Base-by-base conservation (phyloP, 306 rosid genomes). In the Cajanus cajan region DNA sequence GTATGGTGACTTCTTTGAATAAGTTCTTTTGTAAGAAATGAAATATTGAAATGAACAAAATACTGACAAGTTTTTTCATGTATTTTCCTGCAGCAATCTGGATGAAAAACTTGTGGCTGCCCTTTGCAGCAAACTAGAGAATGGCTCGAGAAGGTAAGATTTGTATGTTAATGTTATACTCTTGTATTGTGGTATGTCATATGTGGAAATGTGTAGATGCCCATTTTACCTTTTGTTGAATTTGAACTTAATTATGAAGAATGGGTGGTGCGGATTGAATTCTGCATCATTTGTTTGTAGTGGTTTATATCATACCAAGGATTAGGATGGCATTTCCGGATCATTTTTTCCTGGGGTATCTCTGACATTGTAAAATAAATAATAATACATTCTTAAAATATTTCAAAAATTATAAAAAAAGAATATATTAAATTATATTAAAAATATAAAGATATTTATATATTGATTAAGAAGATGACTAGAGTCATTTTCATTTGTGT, bases 101-200 rank as follows among this genome's bases (percentile, higher is more conserved):
- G 99, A 95, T 82, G 98, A 95, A 85, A 93, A 93, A 87, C 92
- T 95, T 7, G 99, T 93, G 82, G 99, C 97, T 50, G 98, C 90
- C 37, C 91, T 93, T 80, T 91, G 97, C 69, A 37, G 91, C 66
- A 83, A 85, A 74, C 91, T 83, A 75, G 85, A 78, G 59, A 87
- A 81, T 74, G 84, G 82, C 52, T 77, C 82, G 43, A 87, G 85
- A 55, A 90, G 99, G 99, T 90, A 74, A 72, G 84, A 62, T 65
- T 68, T 34, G 54, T 70, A 19, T 73, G 9, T 19, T 41, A 59
- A 18, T 47, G 18, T 28, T 43, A 39, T 40, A n/a, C 36, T 79
- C 44, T 71, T 48, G 48, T 57, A 36, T 24, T 75, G 21, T 62
- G 33, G 45, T 21, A 71, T 82, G 44, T 21, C 2, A 48, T 21